Evolutionary conservation across 2,329 filamentous ascomycete species (phyloP).

Genomic region (Nothomitra cinnamomea): DNA sequence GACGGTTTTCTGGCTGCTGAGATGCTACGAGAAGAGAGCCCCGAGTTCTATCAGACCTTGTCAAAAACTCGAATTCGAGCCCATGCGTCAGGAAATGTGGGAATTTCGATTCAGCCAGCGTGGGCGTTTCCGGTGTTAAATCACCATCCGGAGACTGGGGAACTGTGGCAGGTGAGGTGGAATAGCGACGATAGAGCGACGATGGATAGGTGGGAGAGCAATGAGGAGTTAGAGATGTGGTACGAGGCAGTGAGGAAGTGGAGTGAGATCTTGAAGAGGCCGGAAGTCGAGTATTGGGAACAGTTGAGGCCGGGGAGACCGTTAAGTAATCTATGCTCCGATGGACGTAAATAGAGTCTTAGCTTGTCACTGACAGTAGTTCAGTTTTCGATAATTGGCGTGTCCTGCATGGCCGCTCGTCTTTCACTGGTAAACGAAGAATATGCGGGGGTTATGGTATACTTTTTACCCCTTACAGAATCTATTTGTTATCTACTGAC

Average conservation of each 20-base stretch:
- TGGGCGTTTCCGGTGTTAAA: conserved; percentile 56
- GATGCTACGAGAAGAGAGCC: conserved; percentile 37
- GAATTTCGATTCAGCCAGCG: conserved; percentile 62
- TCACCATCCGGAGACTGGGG: conserved; percentile 27
- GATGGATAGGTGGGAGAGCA: conserved; percentile 34
- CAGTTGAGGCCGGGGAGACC: conserved; percentile 65
- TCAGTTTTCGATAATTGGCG: conserved; percentile 93
- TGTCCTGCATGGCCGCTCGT: conserved; percentile 69
- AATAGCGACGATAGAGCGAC: conserved; percentile 79
- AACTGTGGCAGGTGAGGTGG: conserved; percentile 60
- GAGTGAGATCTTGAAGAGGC: conserved; percentile 47
- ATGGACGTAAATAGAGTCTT: no score
- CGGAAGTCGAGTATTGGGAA: conserved; percentile 57
- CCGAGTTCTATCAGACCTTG: conserved; percentile 40
- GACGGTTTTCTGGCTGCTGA: conserved; percentile 67
- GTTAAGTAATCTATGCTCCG: conserved; percentile 43
- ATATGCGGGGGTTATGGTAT: conserved; percentile 85
- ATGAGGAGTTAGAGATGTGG: conserved; percentile 42
- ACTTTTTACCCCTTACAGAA: conserved; percentile 20
- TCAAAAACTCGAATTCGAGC: conserved; percentile 42
- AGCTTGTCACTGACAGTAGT: conserved; percentile 13
- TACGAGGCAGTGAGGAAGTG: conserved; percentile 66
- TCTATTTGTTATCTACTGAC: conserved; percentile 9
- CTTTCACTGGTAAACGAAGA: conserved; percentile 67
- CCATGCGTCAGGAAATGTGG: conserved; percentile 77